Percentiles rank a stretch among this genome's conserved stretches.
Conservation (phyloP, 2,329 filamentous ascomycete genomes). For the Alternaria rosae region DNA sequence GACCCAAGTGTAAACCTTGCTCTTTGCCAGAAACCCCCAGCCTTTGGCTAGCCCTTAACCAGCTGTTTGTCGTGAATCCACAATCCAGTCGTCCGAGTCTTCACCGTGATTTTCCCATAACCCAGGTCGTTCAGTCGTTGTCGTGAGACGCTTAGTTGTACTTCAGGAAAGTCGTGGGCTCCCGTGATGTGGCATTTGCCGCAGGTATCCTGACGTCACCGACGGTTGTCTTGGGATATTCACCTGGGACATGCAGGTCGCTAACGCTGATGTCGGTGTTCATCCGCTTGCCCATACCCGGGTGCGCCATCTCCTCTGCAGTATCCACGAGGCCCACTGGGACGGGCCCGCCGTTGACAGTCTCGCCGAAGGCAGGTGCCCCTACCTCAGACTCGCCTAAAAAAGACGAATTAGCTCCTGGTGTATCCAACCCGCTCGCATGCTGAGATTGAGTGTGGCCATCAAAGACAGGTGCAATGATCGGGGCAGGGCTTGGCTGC, state of each 20-base stretch:
- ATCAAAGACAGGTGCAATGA: conserved; percentile 13
- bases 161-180: neutral
- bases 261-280: conserved; percentile 63
- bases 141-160: neutral
- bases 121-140: neutral
- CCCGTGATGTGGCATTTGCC: neutral
- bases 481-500: conserved; percentile 16
- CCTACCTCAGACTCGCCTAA: conserved; percentile 42
- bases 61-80: neutral
- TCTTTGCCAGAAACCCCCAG: neutral
- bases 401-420: conserved; percentile 37
- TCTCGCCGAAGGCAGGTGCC: conserved; percentile 32
- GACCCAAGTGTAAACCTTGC: neutral
- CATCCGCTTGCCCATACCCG: conserved; percentile 55
- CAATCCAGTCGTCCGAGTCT: neutral
- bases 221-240: conserved; percentile 59
- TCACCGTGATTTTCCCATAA: neutral
- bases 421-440: conserved; percentile 22
- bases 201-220: conserved; percentile 1
- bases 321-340: conserved; percentile 26
- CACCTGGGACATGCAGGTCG: conserved; percentile 73
- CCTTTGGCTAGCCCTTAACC: neutral
- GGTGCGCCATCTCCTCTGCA: conserved; percentile 48
- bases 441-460: conserved; percentile 17
- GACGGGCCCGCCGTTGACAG: conserved; percentile 40